Conservation (phyloP, 169 alveolate species). For the Sarcocystis neurona region DNA sequence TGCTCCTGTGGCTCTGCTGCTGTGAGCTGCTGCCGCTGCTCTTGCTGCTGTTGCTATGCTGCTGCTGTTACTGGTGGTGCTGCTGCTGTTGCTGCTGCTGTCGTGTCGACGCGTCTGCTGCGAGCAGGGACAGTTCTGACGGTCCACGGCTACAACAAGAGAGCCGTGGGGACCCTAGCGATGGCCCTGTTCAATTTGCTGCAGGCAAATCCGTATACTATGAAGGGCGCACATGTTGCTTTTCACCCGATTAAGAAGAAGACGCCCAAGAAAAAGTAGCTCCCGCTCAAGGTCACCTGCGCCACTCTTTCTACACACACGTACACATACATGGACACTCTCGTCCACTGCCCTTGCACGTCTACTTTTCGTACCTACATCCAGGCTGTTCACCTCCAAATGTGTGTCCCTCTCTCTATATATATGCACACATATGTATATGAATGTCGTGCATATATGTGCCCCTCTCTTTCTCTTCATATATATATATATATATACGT, state of each 20-base stretch:
- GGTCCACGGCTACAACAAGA: slow-evolving; percentile 83
- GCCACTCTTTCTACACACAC: too few species aligned
- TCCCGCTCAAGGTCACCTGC: too few species aligned
- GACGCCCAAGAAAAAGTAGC: slow-evolving; percentile 76
- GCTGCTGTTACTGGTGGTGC: neutral
- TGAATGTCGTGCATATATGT: too few species aligned
- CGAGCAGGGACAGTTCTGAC: slow-evolving; percentile 67
- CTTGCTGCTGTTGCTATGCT: neutral
- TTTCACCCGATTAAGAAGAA: slow-evolving; percentile 79
- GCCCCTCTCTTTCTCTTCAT: too few species aligned
- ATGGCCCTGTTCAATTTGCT: slow-evolving; percentile 77
- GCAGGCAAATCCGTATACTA: slow-evolving; percentile 84
- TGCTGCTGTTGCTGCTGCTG: neutral
- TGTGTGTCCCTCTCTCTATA: too few species aligned
- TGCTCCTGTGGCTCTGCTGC: neutral
- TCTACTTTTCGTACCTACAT: too few species aligned
- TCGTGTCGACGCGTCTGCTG: neutral
- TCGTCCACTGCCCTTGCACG: too few species aligned
- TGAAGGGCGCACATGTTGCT: slow-evolving; percentile 86
- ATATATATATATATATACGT: too few species aligned
- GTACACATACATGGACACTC: too few species aligned
- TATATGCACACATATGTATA: too few species aligned
- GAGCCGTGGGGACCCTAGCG: slow-evolving; percentile 83
- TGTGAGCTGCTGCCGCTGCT: neutral
- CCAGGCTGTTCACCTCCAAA: too few species aligned